phyloP scores from a whole-genome alignment of 2,329 filamentous ascomycete genomes.

The Berkeleyomyces rouxiae region DNA sequence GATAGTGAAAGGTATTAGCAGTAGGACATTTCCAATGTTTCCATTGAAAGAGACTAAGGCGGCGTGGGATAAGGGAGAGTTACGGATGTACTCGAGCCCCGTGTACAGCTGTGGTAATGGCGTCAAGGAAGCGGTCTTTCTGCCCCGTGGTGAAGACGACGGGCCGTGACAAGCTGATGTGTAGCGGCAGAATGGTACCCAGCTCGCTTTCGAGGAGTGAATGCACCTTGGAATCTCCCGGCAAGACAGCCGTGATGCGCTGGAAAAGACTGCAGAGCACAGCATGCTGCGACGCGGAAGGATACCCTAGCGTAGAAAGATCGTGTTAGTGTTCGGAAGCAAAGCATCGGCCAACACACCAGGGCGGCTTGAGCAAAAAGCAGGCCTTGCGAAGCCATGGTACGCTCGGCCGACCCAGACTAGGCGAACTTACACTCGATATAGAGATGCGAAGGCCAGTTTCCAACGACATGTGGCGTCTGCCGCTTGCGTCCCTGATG shows the following conservation, averaged over 20 bases:
- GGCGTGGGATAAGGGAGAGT: neutral
- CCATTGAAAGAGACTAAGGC: neutral
- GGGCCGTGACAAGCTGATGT: constrained; percentile 79
- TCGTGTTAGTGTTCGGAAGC: constrained; percentile 15
- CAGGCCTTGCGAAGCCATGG: neutral
- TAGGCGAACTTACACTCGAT: constrained; percentile 59
- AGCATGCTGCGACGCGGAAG: constrained; percentile 29
- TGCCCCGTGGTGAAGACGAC: constrained; percentile 57
- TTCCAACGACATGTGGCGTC: constrained; percentile 69
- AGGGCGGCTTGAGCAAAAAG: neutral
- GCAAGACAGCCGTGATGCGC: constrained; percentile 20
- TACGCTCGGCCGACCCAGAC: neutral
- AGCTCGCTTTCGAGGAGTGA: constrained; percentile 64
- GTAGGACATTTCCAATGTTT: neutral
- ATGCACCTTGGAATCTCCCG: constrained; percentile 32
- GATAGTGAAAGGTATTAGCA: constrained; percentile 21
- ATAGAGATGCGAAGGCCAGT: constrained; percentile 88
- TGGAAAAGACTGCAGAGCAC: constrained; percentile 29
- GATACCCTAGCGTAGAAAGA: constrained; percentile 32
- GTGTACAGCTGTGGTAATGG: constrained; percentile 30
- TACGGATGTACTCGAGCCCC: neutral
- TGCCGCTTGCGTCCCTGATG: constrained; percentile 73
- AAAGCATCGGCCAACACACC: neutral
- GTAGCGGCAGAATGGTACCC: constrained; percentile 60
- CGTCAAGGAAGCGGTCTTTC: constrained; percentile 49